Conservation (phyloP, 1,284 basidiomycete genomes). For the Puccinia coronata region DNA sequence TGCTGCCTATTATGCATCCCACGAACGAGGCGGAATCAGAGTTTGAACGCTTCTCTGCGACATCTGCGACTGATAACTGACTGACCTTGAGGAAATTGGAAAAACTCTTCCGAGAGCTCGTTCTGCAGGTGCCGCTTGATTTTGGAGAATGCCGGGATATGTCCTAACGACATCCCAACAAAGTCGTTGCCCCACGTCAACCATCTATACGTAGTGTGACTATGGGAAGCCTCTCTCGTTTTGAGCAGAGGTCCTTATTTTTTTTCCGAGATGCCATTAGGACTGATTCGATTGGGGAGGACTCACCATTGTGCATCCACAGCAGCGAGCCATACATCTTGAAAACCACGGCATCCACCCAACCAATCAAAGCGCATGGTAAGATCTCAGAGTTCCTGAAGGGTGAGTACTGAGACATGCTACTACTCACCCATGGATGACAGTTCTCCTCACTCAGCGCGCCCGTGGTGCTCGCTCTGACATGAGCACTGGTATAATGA, state of each 20-base stretch:
- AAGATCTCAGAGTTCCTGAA: neutral
- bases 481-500: slow-evolving; percentile 69
- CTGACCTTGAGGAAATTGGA: slow-evolving; percentile 75
- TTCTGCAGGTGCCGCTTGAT: slow-evolving; percentile 79
- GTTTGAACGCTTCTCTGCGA: slow-evolving; percentile 17
- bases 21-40: slow-evolving; percentile 10
- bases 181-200: no score
- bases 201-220: no score
- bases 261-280: neutral
- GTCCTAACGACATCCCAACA: slow-evolving; percentile 50
- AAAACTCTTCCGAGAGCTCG: slow-evolving; percentile 75
- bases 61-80: slow-evolving; percentile 56
- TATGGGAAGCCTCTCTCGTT: no score
- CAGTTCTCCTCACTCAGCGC: slow-evolving; percentile 89
- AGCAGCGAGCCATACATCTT: slow-evolving; percentile 58
- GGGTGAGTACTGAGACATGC: neutral
- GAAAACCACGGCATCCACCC: neutral
- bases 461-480: slow-evolving; percentile 75
- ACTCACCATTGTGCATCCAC: slow-evolving; percentile 91
- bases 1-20: slow-evolving; percentile 7
- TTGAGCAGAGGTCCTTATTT: no score
- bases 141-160: slow-evolving; percentile 74
- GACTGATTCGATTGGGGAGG: no score
- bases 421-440: slow-evolving; percentile 72
- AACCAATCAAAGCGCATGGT: neutral